Evolutionary conservation across 495 filamentous ascomycete species (phyloP).

Genomic region (Ramalina intermedia): DNA sequence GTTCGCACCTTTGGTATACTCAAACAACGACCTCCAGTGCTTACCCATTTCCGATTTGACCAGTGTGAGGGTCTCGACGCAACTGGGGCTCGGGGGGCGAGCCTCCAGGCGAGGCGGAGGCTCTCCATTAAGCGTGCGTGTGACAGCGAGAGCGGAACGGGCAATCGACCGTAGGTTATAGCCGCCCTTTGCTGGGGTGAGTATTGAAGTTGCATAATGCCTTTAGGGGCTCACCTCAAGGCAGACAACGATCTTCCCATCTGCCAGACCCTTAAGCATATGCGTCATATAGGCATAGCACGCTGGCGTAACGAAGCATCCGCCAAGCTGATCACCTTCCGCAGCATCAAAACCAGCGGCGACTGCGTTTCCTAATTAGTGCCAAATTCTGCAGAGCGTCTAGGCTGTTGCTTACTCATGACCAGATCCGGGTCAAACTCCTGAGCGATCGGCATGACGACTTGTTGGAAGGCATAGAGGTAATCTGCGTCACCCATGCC

Average conservation of each 20-base stretch:
- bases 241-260: conserved; percentile 81
- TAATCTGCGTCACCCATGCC: conserved; percentile 97
- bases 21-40: no score
- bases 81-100: conserved; percentile 28
- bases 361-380: conserved; percentile 30
- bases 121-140: conserved; percentile 85
- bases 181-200: conserved; percentile 44
- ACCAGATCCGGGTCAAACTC: conserved; percentile 94
- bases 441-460: conserved; percentile 90
- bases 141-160: conserved; percentile 79
- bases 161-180: conserved; percentile 92
- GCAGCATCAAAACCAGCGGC: conserved; percentile 96
- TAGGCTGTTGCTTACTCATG: conserved; percentile 37
- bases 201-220: neutral
- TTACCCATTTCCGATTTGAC: no score
- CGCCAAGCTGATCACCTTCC: conserved; percentile 79
- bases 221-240: conserved; percentile 42
- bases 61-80: conserved; percentile 23
- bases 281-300: conserved; percentile 98
- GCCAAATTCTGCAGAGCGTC: neutral
- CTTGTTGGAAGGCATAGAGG: conserved; percentile 84
- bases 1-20: no score
- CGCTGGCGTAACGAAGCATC: conserved; percentile 75
- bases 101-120: conserved; percentile 61
- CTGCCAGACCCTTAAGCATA: conserved; percentile 93